These are phyloP conservation scores for Dipodascopsis uninucleata DNA, from an alignment of 805 yeast genomes.

Conservation along the genomic window DNA sequence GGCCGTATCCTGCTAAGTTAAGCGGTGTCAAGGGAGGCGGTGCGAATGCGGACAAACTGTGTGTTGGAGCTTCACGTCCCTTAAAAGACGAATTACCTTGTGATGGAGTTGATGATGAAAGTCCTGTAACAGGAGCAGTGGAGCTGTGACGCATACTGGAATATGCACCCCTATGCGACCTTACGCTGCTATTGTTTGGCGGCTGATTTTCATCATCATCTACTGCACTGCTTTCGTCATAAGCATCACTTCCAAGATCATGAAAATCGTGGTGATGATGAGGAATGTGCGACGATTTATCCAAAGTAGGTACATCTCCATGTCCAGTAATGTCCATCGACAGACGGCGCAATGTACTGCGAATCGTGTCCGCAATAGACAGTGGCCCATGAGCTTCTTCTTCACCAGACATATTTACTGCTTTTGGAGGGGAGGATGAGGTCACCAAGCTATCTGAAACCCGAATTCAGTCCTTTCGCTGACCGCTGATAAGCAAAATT, in stretches of 20 bases:
- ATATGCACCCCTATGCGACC: not conserved
- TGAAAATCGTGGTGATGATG: slow-evolving; percentile 28
- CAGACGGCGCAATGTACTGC: slow-evolving; percentile 26
- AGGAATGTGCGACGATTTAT: slow-evolving; percentile 9
- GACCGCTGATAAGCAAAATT: too few species aligned
- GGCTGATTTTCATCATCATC: slow-evolving; percentile 8
- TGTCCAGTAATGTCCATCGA: slow-evolving; percentile 18
- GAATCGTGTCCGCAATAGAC: slow-evolving; percentile 24
- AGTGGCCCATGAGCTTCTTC: too few species aligned
- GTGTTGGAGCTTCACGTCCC: not conserved
- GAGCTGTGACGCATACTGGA: slow-evolving; percentile 3
- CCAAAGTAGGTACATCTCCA: too few species aligned
- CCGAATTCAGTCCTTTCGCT: too few species aligned
- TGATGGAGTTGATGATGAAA: not conserved
- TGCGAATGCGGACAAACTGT: slow-evolving; percentile 5
- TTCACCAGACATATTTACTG: too few species aligned
- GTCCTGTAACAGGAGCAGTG: slow-evolving; percentile 2
- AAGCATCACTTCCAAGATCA: slow-evolving; percentile 13
- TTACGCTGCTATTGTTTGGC: not conserved
- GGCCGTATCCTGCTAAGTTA: slow-evolving; percentile 56
- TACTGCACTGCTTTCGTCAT: slow-evolving; percentile 7
- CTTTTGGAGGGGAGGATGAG: too few species aligned
- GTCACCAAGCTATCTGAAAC: too few species aligned
- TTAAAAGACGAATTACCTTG: not conserved
- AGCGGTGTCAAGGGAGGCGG: slow-evolving; percentile 53